These are phyloP conservation scores for Populus trichocarpa DNA, from an alignment of 441 rosid genomes.

Conservation along the genomic window DNA sequence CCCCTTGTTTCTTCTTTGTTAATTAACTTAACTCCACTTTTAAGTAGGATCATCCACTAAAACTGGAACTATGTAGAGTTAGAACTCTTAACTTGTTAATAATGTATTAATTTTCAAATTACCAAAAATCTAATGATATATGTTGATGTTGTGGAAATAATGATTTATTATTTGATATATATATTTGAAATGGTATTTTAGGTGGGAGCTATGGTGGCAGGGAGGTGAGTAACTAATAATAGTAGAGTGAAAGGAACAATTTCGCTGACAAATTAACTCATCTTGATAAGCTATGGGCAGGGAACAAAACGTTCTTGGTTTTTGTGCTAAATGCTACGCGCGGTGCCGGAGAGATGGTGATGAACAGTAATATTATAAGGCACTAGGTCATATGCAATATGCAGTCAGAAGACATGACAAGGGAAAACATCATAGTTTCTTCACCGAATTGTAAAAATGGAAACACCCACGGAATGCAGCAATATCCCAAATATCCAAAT, in stretches of 20 bases:
- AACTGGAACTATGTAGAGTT: not conserved
- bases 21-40: not conserved
- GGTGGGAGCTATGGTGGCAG: not conserved
- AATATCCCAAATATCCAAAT: not conserved
- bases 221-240: not conserved
- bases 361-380: not conserved
- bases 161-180: no score
- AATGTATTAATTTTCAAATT: not conserved
- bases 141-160: no score
- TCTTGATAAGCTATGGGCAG: not conserved
- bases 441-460: not conserved
- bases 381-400: not conserved
- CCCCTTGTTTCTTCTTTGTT: constrained; percentile 1
- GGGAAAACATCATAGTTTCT: not conserved
- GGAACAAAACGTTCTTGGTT: not conserved
- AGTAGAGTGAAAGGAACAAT: not conserved
- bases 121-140: not conserved
- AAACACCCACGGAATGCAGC: not conserved
- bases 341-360: not conserved
- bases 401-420: not conserved
- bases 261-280: not conserved
- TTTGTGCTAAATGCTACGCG: not conserved
- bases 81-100: not conserved
- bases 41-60: constrained; percentile 1
- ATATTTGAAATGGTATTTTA: no score